Percentiles rank a stretch among this genome's conserved stretches.
Conservation (phyloP, 495 filamentous ascomycete species). For the Penicillium maclennaniae region DNA sequence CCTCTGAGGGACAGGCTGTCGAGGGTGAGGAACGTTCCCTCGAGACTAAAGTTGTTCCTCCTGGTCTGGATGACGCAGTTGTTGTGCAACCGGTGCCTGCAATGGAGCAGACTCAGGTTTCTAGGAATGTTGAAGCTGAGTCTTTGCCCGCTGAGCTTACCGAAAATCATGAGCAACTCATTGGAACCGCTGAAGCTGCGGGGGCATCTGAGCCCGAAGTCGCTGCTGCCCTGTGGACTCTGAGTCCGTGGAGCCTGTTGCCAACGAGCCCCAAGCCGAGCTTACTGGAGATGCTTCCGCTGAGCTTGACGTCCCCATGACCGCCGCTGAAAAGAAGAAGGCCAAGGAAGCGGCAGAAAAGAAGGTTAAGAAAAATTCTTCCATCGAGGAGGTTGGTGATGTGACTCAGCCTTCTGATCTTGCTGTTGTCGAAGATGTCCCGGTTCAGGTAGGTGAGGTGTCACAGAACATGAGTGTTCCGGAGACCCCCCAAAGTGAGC, state of each 20-base stretch:
- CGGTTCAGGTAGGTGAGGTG: background rate
- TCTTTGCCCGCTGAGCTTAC: background rate
- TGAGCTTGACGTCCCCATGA: slow-evolving; percentile 10
- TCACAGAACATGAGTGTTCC: background rate
- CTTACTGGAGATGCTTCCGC: slow-evolving; percentile 1
- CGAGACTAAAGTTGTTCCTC: slow-evolving; percentile 5
- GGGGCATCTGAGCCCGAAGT: background rate
- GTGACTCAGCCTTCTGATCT: background rate
- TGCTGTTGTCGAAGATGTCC: background rate
- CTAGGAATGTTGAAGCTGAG: slow-evolving; percentile 6
- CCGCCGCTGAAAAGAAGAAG: slow-evolving; percentile 25
- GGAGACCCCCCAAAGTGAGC: slow-evolving; percentile 1
- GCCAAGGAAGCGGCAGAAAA: slow-evolving; percentile 38
- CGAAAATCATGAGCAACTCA: background rate
- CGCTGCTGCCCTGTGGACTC: background rate
- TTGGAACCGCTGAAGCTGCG: background rate
- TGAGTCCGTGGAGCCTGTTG: background rate
- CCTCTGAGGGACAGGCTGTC: background rate
- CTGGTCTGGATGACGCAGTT: background rate
- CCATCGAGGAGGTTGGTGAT: slow-evolving; percentile 3
- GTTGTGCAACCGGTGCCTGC: background rate
- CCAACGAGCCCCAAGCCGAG: slow-evolving; percentile 4
- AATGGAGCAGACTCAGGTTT: slow-evolving; percentile 1
- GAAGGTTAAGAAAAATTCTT: slow-evolving; percentile 24
- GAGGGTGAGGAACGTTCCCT: background rate